Conservation (phyloP, 2,329 filamentous ascomycete species). For the Capronia americana region DNA sequence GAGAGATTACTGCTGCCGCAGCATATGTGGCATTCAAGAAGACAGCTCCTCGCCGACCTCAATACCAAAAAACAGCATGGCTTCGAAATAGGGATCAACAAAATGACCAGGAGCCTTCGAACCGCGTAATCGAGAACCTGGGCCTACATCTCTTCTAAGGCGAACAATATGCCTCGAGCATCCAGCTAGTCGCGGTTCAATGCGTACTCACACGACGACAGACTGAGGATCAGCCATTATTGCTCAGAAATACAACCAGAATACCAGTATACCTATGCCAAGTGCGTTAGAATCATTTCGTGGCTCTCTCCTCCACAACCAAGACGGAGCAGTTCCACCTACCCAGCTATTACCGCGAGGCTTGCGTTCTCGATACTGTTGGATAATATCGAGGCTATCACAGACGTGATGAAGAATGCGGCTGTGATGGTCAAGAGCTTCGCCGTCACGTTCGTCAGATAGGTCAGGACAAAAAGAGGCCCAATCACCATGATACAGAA, state of each 20-base stretch:
- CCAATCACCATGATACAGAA: constrained; percentile 4
- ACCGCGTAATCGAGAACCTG: background rate
- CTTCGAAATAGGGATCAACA: too few relatives aligned
- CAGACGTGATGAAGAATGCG: background rate
- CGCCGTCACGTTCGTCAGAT: constrained; percentile 2
- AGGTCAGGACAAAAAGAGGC: constrained; percentile 1
- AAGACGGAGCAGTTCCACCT: background rate
- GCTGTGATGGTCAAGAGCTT: constrained; percentile 3
- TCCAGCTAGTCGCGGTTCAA: background rate
- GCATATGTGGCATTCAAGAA: background rate
- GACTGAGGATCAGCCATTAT: constrained; percentile 2
- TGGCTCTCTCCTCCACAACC: background rate
- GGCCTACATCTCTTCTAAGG: background rate
- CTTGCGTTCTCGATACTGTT: background rate
- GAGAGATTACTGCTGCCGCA: background rate
- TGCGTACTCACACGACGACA: background rate
- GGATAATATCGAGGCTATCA: constrained; percentile 2
- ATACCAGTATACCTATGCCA: constrained; percentile 3
- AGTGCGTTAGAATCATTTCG: background rate
- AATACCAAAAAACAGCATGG: too few relatives aligned
- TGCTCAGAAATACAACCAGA: constrained; percentile 4
- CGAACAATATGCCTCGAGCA: background rate
- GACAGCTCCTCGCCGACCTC: background rate
- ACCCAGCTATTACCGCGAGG: background rate
- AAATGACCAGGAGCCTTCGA: background rate